Evolutionary conservation across 2,329 filamentous ascomycete genomes (phyloP).

Genomic region (Pestalotiopsis sp.): DNA sequence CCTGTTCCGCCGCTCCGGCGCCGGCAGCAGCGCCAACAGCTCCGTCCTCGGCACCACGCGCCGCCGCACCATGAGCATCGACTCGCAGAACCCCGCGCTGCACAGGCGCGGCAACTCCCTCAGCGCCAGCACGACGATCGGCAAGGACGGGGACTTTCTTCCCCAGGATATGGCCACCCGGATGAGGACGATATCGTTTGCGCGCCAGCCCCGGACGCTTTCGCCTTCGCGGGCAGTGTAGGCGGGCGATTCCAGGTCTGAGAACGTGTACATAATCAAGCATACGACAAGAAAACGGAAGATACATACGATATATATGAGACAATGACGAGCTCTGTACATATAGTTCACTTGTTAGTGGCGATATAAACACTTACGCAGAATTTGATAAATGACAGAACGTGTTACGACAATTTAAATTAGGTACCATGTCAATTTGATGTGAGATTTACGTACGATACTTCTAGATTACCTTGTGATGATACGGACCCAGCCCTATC

Average conservation of each 20-base stretch:
- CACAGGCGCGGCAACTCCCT: slow-evolving; percentile 2
- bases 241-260: background rate
- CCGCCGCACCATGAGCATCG: slow-evolving; percentile 6
- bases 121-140: slow-evolving; percentile 17
- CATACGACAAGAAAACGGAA: background rate
- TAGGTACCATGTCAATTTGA: too few relatives aligned
- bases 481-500: too few relatives aligned
- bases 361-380: too few relatives aligned
- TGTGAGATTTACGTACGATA: too few relatives aligned
- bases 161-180: slow-evolving; percentile 14
- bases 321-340: background rate
- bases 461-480: too few relatives aligned
- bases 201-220: background rate
- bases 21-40: slow-evolving; percentile 23
- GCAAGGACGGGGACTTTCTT: slow-evolving; percentile 17
- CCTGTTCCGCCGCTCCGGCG: slow-evolving; percentile 26
- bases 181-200: slow-evolving; percentile 23
- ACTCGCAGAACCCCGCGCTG: slow-evolving; percentile 5
- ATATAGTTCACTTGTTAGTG: background rate
- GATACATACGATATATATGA: background rate
- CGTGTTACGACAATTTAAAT: too few relatives aligned
- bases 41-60: slow-evolving; percentile 24
- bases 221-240: slow-evolving; percentile 2
- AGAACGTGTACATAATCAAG: background rate
- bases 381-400: too few relatives aligned